Evolutionary conservation across 2,329 filamentous ascomycete genomes (phyloP), one percentile per base, ranked within the genome.

Genomic region (Zymoseptoria crescenta): DNA sequence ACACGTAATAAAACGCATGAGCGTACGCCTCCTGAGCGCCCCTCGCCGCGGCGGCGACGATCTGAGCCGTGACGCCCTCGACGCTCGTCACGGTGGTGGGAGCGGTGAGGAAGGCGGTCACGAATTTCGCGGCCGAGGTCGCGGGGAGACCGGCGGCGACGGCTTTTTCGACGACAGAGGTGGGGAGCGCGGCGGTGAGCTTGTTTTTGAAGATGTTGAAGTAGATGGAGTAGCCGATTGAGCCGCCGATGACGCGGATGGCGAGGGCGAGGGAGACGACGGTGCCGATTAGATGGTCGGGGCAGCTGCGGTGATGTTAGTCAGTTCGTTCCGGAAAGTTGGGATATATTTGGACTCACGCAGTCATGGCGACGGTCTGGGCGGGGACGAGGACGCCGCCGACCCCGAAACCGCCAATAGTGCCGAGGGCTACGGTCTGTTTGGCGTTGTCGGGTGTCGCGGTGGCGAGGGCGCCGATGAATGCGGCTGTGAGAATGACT

Each of bases 271-370:
- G 76, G 3, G 85, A 83, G 1, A 84, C 82, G 54, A 87, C 79
- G 3, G 85, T 87, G 6, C 83, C 85, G 62, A 88, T 87, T 4
- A 87, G 77, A 56, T 87, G 83, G 66, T 85, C 82, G 0, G 85
- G 84, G 60, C 83, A 87, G 63, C 35, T 41, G 35, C 4, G 35
- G 10, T 13, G 35, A 16, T 9, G 35, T 41, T 4, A 41, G 35
- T 41, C 16, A 5, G 35, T 2, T 1, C n/a, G 3, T 16, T 41
- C 10, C 10, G 10, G 1, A 41, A 2, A 13, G 10, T 41, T n/a
- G 10, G 3, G 16, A 4, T 9, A 41, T 16, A 16, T 41, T 9
- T 41, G 10, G 35, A 87, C 35, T 41, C 16, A 41, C 35, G 82
- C 64, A 87, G 86, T 24, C 20, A 56, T 49, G 6, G 83, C 60